These are phyloP conservation scores for Ceriops tagal DNA, from an alignment of 345 rosid genomes.

Conservation along the genomic window DNA sequence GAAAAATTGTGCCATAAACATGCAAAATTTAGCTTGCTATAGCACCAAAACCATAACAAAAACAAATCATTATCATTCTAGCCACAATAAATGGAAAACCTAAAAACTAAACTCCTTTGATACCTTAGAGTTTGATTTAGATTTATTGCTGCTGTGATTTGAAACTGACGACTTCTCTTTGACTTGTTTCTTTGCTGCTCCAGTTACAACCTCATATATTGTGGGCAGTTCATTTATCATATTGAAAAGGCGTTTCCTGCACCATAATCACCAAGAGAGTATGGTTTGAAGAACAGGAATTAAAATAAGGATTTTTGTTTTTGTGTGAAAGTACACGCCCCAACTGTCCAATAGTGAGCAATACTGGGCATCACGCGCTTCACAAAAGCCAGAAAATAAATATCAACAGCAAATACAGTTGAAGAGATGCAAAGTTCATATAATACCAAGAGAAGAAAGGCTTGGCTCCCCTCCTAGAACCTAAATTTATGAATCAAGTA, in stretches of 20 bases:
- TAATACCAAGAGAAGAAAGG: no score
- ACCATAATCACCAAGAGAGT: background rate
- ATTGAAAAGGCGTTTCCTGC: slow-evolving; percentile 21
- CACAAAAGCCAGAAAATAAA: no score
- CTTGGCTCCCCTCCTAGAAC: no score
- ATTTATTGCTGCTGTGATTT: slow-evolving; percentile 17
- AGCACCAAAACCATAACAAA: background rate
- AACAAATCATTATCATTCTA: background rate
- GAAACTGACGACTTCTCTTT: slow-evolving; percentile 13
- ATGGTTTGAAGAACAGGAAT: background rate
- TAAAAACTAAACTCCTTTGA: background rate
- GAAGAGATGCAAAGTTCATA: no score
- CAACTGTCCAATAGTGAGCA: no score
- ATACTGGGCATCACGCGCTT: no score
- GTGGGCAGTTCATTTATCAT: slow-evolving; percentile 22
- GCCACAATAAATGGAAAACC: background rate
- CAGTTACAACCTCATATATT: slow-evolving; percentile 17
- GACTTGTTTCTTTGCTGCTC: slow-evolving; percentile 19
- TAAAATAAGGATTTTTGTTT: no score
- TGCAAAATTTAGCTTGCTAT: slow-evolving; percentile 1
- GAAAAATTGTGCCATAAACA: background rate
- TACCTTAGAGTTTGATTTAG: slow-evolving; percentile 19
- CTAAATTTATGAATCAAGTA: no score
- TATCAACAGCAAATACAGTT: no score
- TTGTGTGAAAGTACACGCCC: no score